A percentile compares a stretch with the other conserved stretches of the same genome.
Conservation (phyloP, 2,329 filamentous ascomycete genomes). For the Tolypocladium guangdongense region DNA sequence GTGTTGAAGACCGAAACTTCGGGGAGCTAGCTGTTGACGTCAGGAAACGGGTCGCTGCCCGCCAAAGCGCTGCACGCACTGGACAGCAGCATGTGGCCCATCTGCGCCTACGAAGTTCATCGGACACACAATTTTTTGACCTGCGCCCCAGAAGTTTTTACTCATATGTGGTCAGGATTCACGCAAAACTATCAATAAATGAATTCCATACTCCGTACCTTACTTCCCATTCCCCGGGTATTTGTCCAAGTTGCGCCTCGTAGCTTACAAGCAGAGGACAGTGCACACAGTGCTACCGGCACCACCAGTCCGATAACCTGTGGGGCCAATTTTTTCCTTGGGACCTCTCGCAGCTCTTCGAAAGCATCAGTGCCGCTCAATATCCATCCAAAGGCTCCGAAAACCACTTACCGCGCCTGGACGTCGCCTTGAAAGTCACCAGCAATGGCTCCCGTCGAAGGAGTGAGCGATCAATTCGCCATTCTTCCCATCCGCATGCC, state of each 20-base stretch:
- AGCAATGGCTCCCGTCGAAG: conserved; percentile 17
- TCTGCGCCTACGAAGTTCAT: neutral
- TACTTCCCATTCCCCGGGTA: no score
- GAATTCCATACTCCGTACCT: no score
- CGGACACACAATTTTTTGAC: no score
- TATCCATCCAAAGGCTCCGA: neutral
- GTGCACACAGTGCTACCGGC: neutral
- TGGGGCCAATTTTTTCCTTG: neutral
- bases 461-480: conserved; percentile 45
- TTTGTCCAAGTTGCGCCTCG: no score
- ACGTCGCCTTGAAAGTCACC: neutral
- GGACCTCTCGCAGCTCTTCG: neutral
- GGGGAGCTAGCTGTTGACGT: neutral
- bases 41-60: neutral
- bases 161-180: no score
- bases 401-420: neutral
- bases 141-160: no score
- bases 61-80: neutral
- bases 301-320: neutral
- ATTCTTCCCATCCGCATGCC: conserved; percentile 60
- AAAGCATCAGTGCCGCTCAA: neutral
- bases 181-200: no score
- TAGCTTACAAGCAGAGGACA: neutral
- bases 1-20: neutral
- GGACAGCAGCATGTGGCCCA: neutral